A percentile compares a stretch with the other conserved stretches of the same genome.
These are phyloP conservation scores for Nitzschia palea DNA, from an alignment of 108 stramenopile genomes.

Conservation along the genomic window DNA sequence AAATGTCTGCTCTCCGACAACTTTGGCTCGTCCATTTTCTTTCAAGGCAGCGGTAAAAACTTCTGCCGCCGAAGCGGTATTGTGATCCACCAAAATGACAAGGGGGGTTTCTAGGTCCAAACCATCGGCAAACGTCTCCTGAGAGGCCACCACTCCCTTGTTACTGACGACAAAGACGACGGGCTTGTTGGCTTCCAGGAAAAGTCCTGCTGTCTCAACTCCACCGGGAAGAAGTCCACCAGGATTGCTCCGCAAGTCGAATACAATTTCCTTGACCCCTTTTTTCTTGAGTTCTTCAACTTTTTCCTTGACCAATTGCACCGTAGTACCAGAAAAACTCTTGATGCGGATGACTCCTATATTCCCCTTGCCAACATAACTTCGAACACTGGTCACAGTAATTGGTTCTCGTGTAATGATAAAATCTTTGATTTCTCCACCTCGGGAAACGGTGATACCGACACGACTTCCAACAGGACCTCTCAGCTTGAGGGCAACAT, in stretches of 20 bases:
- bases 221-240: slow-evolving; percentile 94
- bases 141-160: slow-evolving; percentile 70
- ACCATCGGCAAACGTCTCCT: slow-evolving; percentile 66
- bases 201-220: slow-evolving; percentile 91
- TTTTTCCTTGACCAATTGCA: slow-evolving; percentile 67
- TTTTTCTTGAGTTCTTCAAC: slow-evolving; percentile 72
- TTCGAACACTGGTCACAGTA: slow-evolving; percentile 80
- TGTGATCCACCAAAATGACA: slow-evolving; percentile 76
- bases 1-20: slow-evolving; percentile 83
- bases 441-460: slow-evolving; percentile 65
- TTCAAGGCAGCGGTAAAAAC: slow-evolving; percentile 88
- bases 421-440: slow-evolving; percentile 76
- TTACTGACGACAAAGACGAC: slow-evolving; percentile 85
- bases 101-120: slow-evolving; percentile 67
- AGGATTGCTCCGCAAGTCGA: slow-evolving; percentile 93
- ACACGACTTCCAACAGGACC: slow-evolving; percentile 82
- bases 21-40: slow-evolving; percentile 76
- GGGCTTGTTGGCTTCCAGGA: slow-evolving; percentile 78
- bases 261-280: slow-evolving; percentile 73
- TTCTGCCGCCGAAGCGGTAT: slow-evolving; percentile 89
- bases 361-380: slow-evolving; percentile 54
- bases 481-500: slow-evolving; percentile 73
- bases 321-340: slow-evolving; percentile 88
- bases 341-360: slow-evolving; percentile 85
- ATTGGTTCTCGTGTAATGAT: slow-evolving; percentile 84